Evolutionary conservation across 148 eudicot genomes (phyloP).

Genomic region (Vaccinium corymbosum): DNA sequence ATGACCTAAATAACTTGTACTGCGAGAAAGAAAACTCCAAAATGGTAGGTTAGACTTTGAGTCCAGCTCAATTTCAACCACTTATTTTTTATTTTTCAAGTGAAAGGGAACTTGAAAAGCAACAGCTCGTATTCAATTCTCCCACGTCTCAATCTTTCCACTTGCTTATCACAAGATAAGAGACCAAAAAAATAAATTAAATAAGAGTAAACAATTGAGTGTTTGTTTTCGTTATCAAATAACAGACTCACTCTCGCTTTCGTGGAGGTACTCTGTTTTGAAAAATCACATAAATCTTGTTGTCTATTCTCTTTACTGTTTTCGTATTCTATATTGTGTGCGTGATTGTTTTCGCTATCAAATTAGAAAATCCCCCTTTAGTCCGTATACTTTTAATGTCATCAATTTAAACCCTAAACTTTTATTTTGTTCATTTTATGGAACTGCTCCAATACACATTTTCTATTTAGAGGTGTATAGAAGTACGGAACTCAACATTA

Average conservation of each 20-base stretch:
- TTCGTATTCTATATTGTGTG: too few relatives aligned
- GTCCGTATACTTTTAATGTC: background rate
- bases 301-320: too few relatives aligned
- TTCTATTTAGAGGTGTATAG: too few relatives aligned
- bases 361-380: background rate
- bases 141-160: background rate
- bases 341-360: background rate
- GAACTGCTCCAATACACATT: too few relatives aligned
- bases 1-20: background rate
- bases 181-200: background rate
- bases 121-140: background rate
- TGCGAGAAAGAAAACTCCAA: background rate
- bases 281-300: too few relatives aligned
- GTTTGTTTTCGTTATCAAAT: too few relatives aligned
- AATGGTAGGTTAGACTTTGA: background rate
- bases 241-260: too few relatives aligned
- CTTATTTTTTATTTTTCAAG: background rate
- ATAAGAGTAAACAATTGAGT: too few relatives aligned
- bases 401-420: background rate
- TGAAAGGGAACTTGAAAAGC: slow-evolving; percentile 3
- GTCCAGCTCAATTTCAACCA: background rate
- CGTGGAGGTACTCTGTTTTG: too few relatives aligned
- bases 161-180: background rate
- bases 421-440: too few relatives aligned
- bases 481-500: too few relatives aligned